These are phyloP conservation scores for Stellera chamaejasme DNA, from an alignment of 345 rosid genomes.

Conservation along the genomic window DNA sequence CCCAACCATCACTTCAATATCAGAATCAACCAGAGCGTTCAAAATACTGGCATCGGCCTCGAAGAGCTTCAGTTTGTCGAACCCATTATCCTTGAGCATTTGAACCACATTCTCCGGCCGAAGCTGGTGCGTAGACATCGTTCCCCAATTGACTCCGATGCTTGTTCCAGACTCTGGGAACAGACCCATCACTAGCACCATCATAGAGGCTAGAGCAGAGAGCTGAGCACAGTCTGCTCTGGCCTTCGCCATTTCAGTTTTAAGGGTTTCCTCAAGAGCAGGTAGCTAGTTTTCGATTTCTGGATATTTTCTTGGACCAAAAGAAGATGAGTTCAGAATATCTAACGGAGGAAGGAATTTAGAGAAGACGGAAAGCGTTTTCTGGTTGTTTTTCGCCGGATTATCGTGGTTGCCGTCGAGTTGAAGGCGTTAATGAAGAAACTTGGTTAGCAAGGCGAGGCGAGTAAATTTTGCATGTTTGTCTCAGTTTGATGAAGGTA, in stretches of 20 bases:
- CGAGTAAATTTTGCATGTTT: too few species aligned
- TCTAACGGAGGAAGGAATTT: too few species aligned
- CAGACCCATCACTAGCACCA: neutral
- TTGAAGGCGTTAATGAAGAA: too few species aligned
- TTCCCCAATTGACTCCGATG: constrained; percentile 14
- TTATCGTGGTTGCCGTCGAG: too few species aligned
- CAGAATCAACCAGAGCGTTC: constrained; percentile 4
- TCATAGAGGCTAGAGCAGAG: neutral
- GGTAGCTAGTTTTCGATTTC: too few species aligned
- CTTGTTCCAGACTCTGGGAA: neutral
- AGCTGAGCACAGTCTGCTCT: neutral
- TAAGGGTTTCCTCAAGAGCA: too few species aligned
- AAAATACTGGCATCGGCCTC: constrained; percentile 9
- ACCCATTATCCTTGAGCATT: constrained; percentile 9
- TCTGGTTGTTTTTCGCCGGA: too few species aligned
- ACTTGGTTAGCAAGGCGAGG: too few species aligned
- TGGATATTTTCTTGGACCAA: too few species aligned
- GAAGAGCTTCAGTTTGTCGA: constrained; percentile 10
- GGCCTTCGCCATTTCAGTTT: constrained; percentile 3
- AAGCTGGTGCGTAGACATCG: constrained; percentile 10
- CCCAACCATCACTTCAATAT: constrained; percentile 15
- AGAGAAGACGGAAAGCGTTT: too few species aligned
- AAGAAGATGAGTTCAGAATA: too few species aligned
- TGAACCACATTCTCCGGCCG: constrained; percentile 8
- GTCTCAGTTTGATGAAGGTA: too few species aligned